Conservation (phyloP, 306 rosid species). For the Casuarina equisetifolia region DNA sequence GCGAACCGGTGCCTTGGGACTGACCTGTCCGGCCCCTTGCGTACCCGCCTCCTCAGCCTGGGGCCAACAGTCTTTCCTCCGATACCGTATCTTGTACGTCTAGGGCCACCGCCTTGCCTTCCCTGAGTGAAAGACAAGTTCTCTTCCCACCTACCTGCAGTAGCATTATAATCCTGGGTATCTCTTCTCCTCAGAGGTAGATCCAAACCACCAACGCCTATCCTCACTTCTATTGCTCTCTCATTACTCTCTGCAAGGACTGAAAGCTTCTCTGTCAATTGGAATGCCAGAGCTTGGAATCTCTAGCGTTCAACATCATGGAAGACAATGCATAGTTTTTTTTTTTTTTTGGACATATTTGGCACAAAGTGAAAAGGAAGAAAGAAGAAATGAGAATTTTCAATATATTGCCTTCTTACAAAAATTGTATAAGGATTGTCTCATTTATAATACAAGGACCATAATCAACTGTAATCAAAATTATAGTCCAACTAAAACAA, state of each 20-base stretch:
- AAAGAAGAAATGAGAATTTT: too few relatives aligned
- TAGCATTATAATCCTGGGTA: slow-evolving; percentile 67
- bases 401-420: too few relatives aligned
- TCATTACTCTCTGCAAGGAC: slow-evolving; percentile 87
- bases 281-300: slow-evolving; percentile 79
- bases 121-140: slow-evolving; percentile 52
- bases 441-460: too few relatives aligned
- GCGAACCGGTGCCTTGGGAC: slow-evolving; percentile 46
- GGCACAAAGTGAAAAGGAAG: too few relatives aligned
- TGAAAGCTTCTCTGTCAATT: slow-evolving; percentile 77
- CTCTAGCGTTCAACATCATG: slow-evolving; percentile 60
- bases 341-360: too few relatives aligned
- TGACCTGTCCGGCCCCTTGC: slow-evolving; percentile 49
- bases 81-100: slow-evolving; percentile 61
- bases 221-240: slow-evolving; percentile 81
- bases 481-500: too few relatives aligned
- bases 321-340: slow-evolving; percentile 60
- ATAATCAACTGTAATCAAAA: too few relatives aligned
- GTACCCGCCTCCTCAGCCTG: slow-evolving; percentile 51
- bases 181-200: slow-evolving; percentile 80
- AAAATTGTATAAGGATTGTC: too few relatives aligned
- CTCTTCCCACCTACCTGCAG: slow-evolving; percentile 80
- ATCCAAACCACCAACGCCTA: slow-evolving; percentile 87
- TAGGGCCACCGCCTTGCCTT: slow-evolving; percentile 60
- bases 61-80: slow-evolving; percentile 49